Evolutionary conservation across 768 basidiomycete species (phyloP), one percentile per base, ranked within the genome.

Genomic region (Pholiota microspora): DNA sequence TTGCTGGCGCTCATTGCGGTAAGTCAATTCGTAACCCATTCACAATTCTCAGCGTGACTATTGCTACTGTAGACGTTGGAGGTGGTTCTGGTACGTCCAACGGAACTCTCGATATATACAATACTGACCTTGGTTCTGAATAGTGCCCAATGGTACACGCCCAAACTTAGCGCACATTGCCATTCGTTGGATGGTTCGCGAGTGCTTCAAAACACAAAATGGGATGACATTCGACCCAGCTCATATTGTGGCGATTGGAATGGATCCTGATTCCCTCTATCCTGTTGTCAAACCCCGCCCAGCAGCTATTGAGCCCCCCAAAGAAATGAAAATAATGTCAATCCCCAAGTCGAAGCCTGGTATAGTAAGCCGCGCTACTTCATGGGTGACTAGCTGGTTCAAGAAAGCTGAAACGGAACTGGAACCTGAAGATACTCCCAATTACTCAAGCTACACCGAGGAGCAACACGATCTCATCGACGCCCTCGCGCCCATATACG

Each of bases 131-230:
- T 16, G 28, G 10, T 35, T 7, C 15, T 25, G 48, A 36, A 36
- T 40, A 40, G 67, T 65, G 16, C 62, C 51, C 61, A 74, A 77
- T 55, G 62, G 61, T 9, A 62, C 58, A 2, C 34, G 52, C 1
- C 65, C 69, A 12, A 67, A 64, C 8, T 71, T 80, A 5, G 69
- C 76, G 1, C 69, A 71, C 44, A 73, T 77, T 15, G 61, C 77
- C 0, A 65, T 80, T 2, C 69, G 72, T 3, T 80, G 83, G 83
- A 83, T 84, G 81, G 66, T 84, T 56, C 77, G 82, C 49, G 75
- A 84, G 56, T 76, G 73, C 58, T 78, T 83, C 69, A 65, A 68
- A 23, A 51, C 71, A 2, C 59, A 77, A 0, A 71, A 74, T 2
- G 78, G 78, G 0, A 79, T 83, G 34, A 63, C 77, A 42, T 80